Evolutionary conservation across 176 grass and related monocot genomes (phyloP).

Genomic region (Zea luxurians): DNA sequence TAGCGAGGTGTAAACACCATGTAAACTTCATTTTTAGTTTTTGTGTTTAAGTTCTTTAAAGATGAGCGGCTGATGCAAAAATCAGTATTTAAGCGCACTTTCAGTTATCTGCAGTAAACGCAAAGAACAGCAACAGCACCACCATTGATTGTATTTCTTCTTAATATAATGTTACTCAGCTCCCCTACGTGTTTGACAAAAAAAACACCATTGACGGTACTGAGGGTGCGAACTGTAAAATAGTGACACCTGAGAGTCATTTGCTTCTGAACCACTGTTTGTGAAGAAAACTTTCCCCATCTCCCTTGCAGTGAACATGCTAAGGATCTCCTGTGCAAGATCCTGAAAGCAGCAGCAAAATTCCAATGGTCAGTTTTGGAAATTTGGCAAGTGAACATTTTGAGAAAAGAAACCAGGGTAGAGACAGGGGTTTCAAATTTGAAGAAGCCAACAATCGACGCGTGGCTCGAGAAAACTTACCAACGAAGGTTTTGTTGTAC

Average conservation of each 20-base stretch:
- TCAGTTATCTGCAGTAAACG: constrained; percentile 6
- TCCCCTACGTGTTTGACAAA: too few relatives aligned
- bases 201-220: background rate
- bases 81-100: background rate
- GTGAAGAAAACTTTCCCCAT: constrained; percentile 99
- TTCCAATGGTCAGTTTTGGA: constrained; percentile 1
- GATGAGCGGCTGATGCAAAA: background rate
- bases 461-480: constrained; percentile 43
- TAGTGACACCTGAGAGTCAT: constrained; percentile 80
- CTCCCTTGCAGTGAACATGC: constrained; percentile 79
- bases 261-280: constrained; percentile 98
- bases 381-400: background rate
- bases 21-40: constrained; percentile 11
- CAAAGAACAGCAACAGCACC: background rate
- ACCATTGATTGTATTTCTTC: background rate
- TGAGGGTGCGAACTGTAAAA: background rate
- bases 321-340: constrained; percentile 81
- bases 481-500: constrained; percentile 88
- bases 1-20: background rate
- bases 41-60: constrained; percentile 1
- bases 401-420: constrained; percentile 24
- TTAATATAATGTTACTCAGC: too few relatives aligned
- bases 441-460: background rate
- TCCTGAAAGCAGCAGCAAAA: constrained; percentile 54
- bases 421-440: background rate